Evolutionary conservation across 1,284 basidiomycete species (phyloP).

Genomic region (Austroboletus novae-zelandiae): DNA sequence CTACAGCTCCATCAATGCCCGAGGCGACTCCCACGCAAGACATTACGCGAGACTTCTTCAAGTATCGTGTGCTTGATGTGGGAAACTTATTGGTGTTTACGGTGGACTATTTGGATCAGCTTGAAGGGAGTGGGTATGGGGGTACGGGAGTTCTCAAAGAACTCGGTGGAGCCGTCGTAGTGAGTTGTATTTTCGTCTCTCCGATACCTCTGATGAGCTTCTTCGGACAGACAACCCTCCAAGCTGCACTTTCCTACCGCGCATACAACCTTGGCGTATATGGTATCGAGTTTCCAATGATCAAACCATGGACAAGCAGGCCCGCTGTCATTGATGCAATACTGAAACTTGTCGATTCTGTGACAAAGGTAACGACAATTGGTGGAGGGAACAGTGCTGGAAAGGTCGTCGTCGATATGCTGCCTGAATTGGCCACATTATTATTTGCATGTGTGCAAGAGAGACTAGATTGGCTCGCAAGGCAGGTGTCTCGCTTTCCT

Average conservation of each 20-base stretch:
- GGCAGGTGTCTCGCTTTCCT: constrained; percentile 39
- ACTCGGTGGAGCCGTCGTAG: constrained; percentile 55
- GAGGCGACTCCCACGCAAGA: constrained; percentile 54
- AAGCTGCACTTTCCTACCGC: constrained; percentile 73
- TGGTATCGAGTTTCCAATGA: constrained; percentile 69
- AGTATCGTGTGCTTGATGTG: constrained; percentile 61
- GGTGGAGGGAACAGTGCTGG: constrained; percentile 30
- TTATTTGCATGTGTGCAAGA: constrained; percentile 76
- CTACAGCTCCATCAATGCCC: constrained; percentile 6
- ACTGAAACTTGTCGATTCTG: constrained; percentile 71
- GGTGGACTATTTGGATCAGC: constrained; percentile 34
- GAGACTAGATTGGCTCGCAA: constrained; percentile 65
- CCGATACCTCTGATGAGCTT: background rate
- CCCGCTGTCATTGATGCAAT: constrained; percentile 67
- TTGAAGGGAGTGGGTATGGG: constrained; percentile 27
- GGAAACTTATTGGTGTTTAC: constrained; percentile 57
- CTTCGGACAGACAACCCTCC: constrained; percentile 58
- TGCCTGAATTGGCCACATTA: constrained; percentile 69
- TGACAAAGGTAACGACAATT: constrained; percentile 41
- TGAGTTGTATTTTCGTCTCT: constrained; percentile 34
- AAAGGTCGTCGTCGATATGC: constrained; percentile 48
- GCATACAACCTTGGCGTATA: constrained; percentile 72
- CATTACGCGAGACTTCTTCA: constrained; percentile 83
- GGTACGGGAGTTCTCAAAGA: constrained; percentile 27
- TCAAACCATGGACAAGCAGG: constrained; percentile 84